Conservation (phyloP, 106 monocot genomes). For the Dendrobium officinale region DNA sequence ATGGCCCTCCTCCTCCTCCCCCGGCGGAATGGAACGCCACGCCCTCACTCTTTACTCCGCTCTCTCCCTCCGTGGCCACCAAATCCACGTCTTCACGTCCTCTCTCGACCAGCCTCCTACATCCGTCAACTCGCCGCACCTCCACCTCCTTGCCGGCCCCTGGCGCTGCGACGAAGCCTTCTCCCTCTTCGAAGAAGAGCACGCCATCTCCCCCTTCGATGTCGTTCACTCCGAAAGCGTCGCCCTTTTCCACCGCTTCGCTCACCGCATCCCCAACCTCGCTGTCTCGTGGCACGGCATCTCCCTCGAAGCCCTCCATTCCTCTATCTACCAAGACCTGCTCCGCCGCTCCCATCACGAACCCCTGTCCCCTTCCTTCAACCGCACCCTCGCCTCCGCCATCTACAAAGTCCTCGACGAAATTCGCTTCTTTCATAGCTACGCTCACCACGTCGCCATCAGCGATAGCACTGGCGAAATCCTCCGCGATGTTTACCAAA, state of each 20-base stretch:
- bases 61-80: constrained; percentile 67
- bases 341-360: constrained; percentile 36
- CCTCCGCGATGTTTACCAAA: constrained; percentile 90
- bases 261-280: constrained; percentile 54
- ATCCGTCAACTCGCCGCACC: not conserved
- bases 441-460: constrained; percentile 89
- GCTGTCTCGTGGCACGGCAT: constrained; percentile 95
- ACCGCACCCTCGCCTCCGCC: constrained; percentile 35
- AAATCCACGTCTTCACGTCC: constrained; percentile 81
- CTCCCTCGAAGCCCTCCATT: constrained; percentile 74
- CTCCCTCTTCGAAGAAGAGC: constrained; percentile 52
- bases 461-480: constrained; percentile 86
- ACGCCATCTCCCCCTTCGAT: constrained; percentile 51
- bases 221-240: constrained; percentile 91
- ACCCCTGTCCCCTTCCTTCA: constrained; percentile 40
- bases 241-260: constrained; percentile 56
- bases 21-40: constrained; percentile 95
- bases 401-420: constrained; percentile 65
- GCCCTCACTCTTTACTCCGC: constrained; percentile 72
- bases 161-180: constrained; percentile 78
- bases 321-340: constrained; percentile 68
- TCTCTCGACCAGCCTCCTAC: constrained; percentile 8
- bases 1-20: constrained; percentile 59
- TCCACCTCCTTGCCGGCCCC: constrained; percentile 50
- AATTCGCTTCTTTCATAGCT: constrained; percentile 82